Evolutionary conservation across 2,329 filamentous ascomycete species (phyloP), one percentile per base, ranked within the genome.

Genomic region (Fusarium continuum): DNA sequence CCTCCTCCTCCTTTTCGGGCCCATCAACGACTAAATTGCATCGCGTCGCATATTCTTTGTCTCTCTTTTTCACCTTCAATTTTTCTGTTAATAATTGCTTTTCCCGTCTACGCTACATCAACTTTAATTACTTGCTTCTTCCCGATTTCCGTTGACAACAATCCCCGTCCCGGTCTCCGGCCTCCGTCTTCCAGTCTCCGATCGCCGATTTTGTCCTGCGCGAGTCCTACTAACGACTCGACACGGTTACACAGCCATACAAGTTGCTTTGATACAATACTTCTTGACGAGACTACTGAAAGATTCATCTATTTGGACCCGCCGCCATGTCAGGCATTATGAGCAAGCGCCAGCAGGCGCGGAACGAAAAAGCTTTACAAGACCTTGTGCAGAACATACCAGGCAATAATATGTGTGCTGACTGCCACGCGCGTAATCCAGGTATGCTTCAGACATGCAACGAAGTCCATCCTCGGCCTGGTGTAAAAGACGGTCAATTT

Each of bases 311-410:
- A 26, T 38, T 17, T n/a, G 23, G 49, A 40, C 48, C 58, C 31
- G 50, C 35, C 61, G 61, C 41, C 67, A 95, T 93, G 91, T 85
- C 91, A 53, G 84, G 85, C 51, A 83, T 87, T 38, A 83, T 96
- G 76, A 97, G 89, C 83, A 99, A 98, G 85, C 92, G 95, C 79
- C 92, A 97, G 81, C 94, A 97, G 84, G 92, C 91, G 83, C 93
- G 95, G 79, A 97, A 99, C 78, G 95, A 99, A 82, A 92, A 92
- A 75, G 83, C 87, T 52, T 83, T 99, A 67, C 92, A 97, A 74
- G 94, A 98, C 41, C 86, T 99, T 64, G 89, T 98, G 68, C 91
- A 91, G 68, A 87, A 82, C 31, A 70, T 96, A 9, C 86, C 93
- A 8, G 95, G 95, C 56, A 99, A 99, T 81, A 93, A 95, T 75